These are phyloP conservation scores for Dillenia turbinata DNA, from an alignment of 164 flowering plant species.

Conservation along the genomic window DNA sequence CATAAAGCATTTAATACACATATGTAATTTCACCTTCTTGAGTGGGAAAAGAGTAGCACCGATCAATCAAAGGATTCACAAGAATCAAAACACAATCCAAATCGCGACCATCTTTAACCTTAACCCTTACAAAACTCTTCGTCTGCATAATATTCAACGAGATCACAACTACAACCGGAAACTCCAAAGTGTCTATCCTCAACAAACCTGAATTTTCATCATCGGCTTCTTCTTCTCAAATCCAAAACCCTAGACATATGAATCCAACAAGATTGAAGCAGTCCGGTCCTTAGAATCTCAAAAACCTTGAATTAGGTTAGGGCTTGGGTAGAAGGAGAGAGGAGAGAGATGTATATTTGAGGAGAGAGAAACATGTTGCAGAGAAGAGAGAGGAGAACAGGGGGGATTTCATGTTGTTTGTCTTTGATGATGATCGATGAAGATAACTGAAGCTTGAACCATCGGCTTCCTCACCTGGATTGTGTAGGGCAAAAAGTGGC, in stretches of 20 bases:
- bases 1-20: no score
- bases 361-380: no score
- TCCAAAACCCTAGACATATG: background rate
- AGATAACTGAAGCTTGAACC: no score
- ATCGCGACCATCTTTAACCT: conserved; percentile 18
- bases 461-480: no score
- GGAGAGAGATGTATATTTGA: no score
- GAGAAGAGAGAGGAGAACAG: conserved; percentile 14
- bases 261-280: background rate
- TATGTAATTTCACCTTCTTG: conserved; percentile 22
- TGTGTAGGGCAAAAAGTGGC: no score
- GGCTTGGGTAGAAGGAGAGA: background rate
- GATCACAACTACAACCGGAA: conserved; percentile 25
- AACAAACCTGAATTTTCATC: no score
- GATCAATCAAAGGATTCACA: conserved; percentile 10
- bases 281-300: no score
- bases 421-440: no score
- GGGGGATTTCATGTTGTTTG: no score
- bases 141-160: conserved; percentile 34
- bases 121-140: conserved; percentile 29
- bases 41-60: conserved; percentile 11
- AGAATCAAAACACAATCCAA: conserved; percentile 11
- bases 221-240: no score
- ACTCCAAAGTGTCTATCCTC: conserved; percentile 34
- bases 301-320: no score